Evolutionary conservation across 768 basidiomycete species (phyloP).

Genomic region (Tulasnella sp.): DNA sequence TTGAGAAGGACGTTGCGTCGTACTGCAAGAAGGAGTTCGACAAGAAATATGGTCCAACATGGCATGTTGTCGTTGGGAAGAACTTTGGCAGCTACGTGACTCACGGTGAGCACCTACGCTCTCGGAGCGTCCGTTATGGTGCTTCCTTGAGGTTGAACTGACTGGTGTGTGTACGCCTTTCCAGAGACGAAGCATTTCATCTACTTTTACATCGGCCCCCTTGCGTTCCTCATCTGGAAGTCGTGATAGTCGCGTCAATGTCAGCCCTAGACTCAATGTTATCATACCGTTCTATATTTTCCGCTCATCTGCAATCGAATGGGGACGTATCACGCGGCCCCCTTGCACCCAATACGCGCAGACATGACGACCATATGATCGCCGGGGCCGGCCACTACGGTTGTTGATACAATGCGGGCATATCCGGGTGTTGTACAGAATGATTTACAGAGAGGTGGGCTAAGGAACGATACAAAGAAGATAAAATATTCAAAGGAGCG

Average conservation of each 20-base stretch:
- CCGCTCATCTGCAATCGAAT: too few relatives aligned
- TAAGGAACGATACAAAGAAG: too few relatives aligned
- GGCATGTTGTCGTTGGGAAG: conserved; percentile 98
- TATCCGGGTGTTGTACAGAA: too few relatives aligned
- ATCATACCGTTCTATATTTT: too few relatives aligned
- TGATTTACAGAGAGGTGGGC: too few relatives aligned
- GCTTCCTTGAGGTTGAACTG: background rate
- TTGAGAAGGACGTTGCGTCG: conserved; percentile 98
- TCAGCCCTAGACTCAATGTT: too few relatives aligned
- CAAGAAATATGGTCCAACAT: conserved; percentile 82
- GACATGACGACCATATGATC: too few relatives aligned
- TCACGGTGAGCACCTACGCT: conserved; percentile 58
- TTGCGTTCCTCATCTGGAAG: conserved; percentile 93
- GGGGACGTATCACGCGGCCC: too few relatives aligned
- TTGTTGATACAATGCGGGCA: too few relatives aligned
- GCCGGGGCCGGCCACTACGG: too few relatives aligned
- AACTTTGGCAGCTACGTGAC: conserved; percentile 99
- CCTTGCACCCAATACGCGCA: too few relatives aligned
- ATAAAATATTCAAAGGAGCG: background rate
- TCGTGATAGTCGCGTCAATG: conserved; percentile 39
- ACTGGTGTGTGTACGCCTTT: background rate
- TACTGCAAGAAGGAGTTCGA: conserved; percentile 99
- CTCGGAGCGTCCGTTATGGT: conserved; percentile 19
- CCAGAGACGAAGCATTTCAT: conserved; percentile 97
- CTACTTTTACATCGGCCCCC: conserved; percentile 91